Evolutionary conservation across 176 grass and related monocot genomes (phyloP).

Genomic region (Aegilops tauschii): DNA sequence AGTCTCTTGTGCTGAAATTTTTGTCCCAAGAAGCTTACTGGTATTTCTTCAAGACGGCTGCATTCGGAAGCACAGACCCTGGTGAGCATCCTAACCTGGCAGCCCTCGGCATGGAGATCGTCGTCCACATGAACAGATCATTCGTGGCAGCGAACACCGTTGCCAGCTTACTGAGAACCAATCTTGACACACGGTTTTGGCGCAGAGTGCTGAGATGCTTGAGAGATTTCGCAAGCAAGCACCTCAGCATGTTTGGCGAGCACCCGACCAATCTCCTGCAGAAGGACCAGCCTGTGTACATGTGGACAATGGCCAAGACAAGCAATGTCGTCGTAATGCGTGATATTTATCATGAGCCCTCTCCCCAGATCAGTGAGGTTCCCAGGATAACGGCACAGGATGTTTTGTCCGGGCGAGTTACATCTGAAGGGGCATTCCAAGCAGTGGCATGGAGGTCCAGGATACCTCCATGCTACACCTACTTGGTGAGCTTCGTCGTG

Average conservation of each 20-base stretch:
- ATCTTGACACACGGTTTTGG: neutral
- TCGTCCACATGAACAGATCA: neutral
- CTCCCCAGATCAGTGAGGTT: neutral
- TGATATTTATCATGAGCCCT: neutral
- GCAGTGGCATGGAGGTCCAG: conserved; percentile 3
- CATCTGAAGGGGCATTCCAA: neutral
- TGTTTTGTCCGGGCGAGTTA: neutral
- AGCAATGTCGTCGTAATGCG: neutral
- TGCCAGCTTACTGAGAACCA: neutral
- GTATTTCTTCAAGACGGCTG: conserved; percentile 33
- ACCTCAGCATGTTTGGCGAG: conserved; percentile 6
- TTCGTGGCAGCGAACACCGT: neutral
- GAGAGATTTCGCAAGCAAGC: neutral
- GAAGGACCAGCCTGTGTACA: neutral
- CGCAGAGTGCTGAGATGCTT: neutral
- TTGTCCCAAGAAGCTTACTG: conserved; percentile 29
- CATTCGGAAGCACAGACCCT: conserved; percentile 33
- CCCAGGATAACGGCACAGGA: conserved; percentile 1
- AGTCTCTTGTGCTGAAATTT: neutral
- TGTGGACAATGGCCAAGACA: neutral
- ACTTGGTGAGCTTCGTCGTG: neutral
- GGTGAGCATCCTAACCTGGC: neutral
- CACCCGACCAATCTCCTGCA: neutral
- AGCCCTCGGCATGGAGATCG: neutral
- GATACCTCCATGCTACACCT: conserved; percentile 36